Percentiles rank a stretch among this genome's conserved stretches.
Evolutionary conservation across 2,329 filamentous ascomycete species (phyloP).

Genomic region (Cladorrhinum sp.): DNA sequence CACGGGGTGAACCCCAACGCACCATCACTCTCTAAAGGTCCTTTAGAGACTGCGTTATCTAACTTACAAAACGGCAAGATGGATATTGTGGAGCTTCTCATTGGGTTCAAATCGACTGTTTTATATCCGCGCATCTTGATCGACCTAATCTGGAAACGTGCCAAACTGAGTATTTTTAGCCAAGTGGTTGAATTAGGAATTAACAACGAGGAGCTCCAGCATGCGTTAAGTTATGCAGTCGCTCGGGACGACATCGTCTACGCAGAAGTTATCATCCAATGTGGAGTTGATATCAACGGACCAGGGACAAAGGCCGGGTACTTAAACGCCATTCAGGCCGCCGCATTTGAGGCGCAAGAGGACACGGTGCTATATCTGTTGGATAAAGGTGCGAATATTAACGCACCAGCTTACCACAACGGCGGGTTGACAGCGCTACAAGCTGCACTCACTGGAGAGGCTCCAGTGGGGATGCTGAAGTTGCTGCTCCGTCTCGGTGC

Average conservation of each 20-base stretch:
- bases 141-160: background rate
- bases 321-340: background rate
- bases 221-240: background rate
- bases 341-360: background rate
- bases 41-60: slow-evolving; percentile 1
- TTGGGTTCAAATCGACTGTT: too few relatives aligned
- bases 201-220: background rate
- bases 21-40: background rate
- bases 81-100: background rate
- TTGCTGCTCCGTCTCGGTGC: slow-evolving; percentile 1
- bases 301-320: background rate
- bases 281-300: slow-evolving; percentile 3
- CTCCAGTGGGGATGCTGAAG: background rate
- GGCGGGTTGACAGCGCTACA: slow-evolving; percentile 11
- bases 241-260: background rate
- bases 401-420: slow-evolving; percentile 2
- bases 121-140: background rate
- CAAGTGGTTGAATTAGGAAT: background rate
- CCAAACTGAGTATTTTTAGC: too few relatives aligned
- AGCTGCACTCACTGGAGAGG: background rate
- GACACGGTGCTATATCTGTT: slow-evolving; percentile 5
- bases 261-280: background rate
- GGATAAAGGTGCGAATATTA: slow-evolving; percentile 2
- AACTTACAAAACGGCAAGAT: background rate
- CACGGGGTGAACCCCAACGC: slow-evolving; percentile 7